Conservation (phyloP, 495 filamentous ascomycete species). For the Pseudevernia furfuracea region DNA sequence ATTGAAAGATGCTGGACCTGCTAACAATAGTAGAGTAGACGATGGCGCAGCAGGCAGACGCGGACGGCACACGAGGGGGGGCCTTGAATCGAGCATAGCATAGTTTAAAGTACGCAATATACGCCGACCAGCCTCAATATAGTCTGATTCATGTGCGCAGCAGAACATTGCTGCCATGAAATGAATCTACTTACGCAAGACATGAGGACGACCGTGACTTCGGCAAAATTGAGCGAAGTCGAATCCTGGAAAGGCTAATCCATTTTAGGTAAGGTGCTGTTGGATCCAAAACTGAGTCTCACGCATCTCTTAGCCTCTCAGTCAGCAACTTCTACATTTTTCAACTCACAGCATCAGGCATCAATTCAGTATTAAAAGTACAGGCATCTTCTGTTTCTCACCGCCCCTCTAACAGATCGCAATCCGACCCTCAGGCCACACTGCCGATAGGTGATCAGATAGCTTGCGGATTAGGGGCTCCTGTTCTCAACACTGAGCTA, state of each 20-base stretch:
- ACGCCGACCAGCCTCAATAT: background rate
- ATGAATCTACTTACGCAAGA: background rate
- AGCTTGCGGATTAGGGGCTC: slow-evolving; percentile 11
- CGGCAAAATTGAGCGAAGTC: background rate
- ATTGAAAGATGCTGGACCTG: background rate
- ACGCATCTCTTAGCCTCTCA: slow-evolving; percentile 5
- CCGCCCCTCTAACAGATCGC: background rate
- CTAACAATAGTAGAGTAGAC: slow-evolving; percentile 3
- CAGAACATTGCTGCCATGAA: background rate
- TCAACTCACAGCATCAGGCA: slow-evolving; percentile 16
- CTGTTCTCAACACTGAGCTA: background rate
- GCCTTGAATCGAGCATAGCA: background rate
- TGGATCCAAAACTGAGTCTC: background rate
- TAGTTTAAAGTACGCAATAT: background rate
- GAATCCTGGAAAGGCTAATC: slow-evolving; percentile 1
- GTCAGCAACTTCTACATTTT: slow-evolving; percentile 13
- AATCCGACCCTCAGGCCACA: background rate
- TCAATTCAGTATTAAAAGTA: slow-evolving; percentile 7
- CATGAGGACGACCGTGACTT: background rate
- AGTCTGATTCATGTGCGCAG: background rate
- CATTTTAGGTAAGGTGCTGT: background rate
- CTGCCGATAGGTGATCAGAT: background rate
- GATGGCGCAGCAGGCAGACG: slow-evolving; percentile 3
- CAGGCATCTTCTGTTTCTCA: background rate
- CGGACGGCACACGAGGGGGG: background rate